Conservation (phyloP, 495 filamentous ascomycete species). For the Hypoxylon trugodes region DNA sequence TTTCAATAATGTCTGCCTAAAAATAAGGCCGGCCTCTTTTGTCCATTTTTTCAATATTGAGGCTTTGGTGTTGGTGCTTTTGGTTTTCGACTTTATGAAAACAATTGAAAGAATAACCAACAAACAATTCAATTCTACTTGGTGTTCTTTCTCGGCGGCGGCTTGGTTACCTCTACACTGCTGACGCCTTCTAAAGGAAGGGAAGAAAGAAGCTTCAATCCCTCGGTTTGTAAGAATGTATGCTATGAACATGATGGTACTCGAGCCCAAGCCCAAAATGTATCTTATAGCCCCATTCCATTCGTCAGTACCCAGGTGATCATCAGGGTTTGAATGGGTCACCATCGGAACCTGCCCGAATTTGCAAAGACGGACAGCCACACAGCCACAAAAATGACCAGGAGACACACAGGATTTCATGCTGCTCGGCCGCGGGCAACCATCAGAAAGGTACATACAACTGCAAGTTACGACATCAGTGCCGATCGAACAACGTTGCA, state of each 20-base stretch:
- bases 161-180: constrained; percentile 10
- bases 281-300: constrained; percentile 8
- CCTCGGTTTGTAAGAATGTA: not conserved
- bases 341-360: constrained; percentile 5
- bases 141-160: too few species aligned
- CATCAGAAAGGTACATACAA: too few species aligned
- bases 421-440: too few species aligned
- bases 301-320: constrained; percentile 9
- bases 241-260: constrained; percentile 11
- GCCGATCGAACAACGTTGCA: constrained; percentile 42
- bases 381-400: constrained; percentile 27
- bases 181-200: not conserved
- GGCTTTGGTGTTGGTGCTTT: not conserved
- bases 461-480: constrained; percentile 15
- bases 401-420: constrained; percentile 4
- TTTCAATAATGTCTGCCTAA: constrained; percentile 8
- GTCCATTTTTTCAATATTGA: not conserved
- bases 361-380: constrained; percentile 26
- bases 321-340: constrained; percentile 26
- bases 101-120: not conserved
- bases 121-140: not conserved
- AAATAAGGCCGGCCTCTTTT: constrained; percentile 14
- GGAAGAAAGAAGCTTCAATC: not conserved
- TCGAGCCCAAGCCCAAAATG: too few species aligned
- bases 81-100: not conserved